Base-by-base conservation (phyloP, 2,329 filamentous ascomycete species). In the Albophoma yamanashiensis region DNA sequence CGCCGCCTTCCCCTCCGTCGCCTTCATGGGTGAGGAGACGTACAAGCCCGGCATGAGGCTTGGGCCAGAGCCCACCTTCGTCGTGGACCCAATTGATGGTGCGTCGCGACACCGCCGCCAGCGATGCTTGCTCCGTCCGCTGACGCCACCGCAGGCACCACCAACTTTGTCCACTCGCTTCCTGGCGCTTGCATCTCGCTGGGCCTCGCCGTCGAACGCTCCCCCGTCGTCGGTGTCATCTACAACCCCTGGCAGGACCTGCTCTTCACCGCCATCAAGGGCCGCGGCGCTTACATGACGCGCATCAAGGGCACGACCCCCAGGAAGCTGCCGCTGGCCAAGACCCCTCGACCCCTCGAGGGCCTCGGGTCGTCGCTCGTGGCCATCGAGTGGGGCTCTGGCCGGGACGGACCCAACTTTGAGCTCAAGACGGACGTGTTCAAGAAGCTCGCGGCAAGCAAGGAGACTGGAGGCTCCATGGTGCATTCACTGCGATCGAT, bases 21-120 rank as follows among this genome's bases (percentile, higher is more conserved):
- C 79, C 64, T 90, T 91, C 72, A 84, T 91, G 71, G 88, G 88
- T 69, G 88, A 91, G 70, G 89, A 93, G 74, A 91, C 89, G 36
- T 89, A 91, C 76, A 78, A 85, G 63, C 82, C 87, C 1, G 88
- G 88, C 66, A 77, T 79, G 62, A 76, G 73, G 52, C 77, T 93
- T 55, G 87, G 84, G 0, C 72, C 79, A 38, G 80, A 80, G 20
- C 89, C 89, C 1, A 93, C 89, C 52, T 92, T 92, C 74, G 82
- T 92, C 68, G 86, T 89, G 65, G 89, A 93, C 71, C 89, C 89
- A 53, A 92, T 93, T 66, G 89, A 93, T 74, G 89, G 88, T 68
- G 62, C 17, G 61, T 56, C 12, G 17, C 55, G 52, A 6, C 22
- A 4, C 12, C 45, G 15, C 4, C 6, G 27, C 43, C n/a, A 8